These are phyloP conservation scores for Podila epicladia DNA, from an alignment of 192 early-diverging fungal species.

Conservation along the genomic window DNA sequence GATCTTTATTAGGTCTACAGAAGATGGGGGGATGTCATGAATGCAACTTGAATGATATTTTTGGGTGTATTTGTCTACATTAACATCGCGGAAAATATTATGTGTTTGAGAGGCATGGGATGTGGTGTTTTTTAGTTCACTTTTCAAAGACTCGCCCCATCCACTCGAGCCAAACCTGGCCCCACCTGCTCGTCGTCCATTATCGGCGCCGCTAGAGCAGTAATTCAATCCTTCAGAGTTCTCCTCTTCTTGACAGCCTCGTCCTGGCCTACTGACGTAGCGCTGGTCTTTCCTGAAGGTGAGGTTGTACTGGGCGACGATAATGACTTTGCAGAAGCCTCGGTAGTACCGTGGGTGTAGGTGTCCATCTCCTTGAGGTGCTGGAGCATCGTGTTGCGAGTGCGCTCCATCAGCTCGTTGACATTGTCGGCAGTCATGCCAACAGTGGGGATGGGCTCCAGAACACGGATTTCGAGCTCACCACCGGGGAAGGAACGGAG, in stretches of 20 bases:
- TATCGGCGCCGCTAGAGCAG: not conserved
- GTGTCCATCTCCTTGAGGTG: conserved; percentile 59
- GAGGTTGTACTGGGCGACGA: not conserved
- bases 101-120: not conserved
- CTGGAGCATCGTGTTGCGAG: conserved; percentile 62
- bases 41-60: not conserved
- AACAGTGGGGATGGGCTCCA: conserved; percentile 63
- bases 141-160: no score
- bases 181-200: not conserved
- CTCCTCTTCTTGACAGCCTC: conserved; percentile 48
- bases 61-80: not conserved
- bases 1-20: not conserved
- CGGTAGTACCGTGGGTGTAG: not conserved
- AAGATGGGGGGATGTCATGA: not conserved
- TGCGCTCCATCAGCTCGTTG: conserved; percentile 55
- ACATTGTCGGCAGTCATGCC: conserved; percentile 54
- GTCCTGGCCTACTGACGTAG: conserved; percentile 16
- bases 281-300: conserved; percentile 16
- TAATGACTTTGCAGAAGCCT: not conserved
- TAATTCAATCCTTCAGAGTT: conserved; percentile 32
- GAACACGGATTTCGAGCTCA: conserved; percentile 63
- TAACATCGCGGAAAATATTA: not conserved
- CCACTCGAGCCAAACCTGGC: no score
- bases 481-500: conserved; percentile 61
- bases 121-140: no score